Percentiles rank a stretch among this genome's conserved stretches.
Evolutionary conservation across 108 stramenopile species (phyloP).

Genomic region (Fragilaria crotonensis): DNA sequence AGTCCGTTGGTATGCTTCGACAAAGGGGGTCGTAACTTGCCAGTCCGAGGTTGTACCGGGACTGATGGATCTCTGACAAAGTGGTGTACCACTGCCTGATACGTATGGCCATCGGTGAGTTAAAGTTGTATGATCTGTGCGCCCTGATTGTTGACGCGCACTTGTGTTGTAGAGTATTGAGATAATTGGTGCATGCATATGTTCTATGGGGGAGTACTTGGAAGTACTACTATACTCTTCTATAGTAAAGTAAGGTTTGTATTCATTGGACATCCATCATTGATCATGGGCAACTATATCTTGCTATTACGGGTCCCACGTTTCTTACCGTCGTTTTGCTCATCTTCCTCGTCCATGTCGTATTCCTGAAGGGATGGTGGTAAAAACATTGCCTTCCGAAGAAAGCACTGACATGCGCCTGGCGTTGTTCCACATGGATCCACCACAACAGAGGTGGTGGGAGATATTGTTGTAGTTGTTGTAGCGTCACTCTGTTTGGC

Average conservation of each 20-base stretch:
- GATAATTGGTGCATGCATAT: too few relatives aligned
- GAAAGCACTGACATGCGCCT: background rate
- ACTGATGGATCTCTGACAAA: background rate
- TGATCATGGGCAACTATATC: too few relatives aligned
- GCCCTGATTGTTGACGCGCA: too few relatives aligned
- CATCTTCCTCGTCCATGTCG: background rate
- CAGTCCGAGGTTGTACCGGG: background rate
- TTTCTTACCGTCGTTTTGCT: too few relatives aligned
- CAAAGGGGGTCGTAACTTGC: background rate
- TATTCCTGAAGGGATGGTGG: background rate
- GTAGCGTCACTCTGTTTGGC: background rate
- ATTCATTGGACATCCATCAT: too few relatives aligned
- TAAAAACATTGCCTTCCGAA: slow-evolving; percentile 1
- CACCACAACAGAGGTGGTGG: background rate
- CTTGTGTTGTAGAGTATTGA: too few relatives aligned
- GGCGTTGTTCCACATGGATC: background rate
- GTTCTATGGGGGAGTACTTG: too few relatives aligned
- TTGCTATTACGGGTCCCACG: too few relatives aligned
- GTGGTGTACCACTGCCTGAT: background rate
- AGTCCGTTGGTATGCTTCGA: background rate
- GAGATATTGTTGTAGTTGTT: background rate
- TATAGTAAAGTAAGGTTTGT: too few relatives aligned
- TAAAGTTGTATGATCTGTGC: too few relatives aligned
- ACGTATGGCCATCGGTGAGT: too few relatives aligned
- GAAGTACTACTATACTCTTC: too few relatives aligned